A percentile compares a stretch with the other conserved stretches of the same genome.
Evolutionary conservation across 306 rosid species (phyloP).

Genomic region (Trichosanthes cucumerina): DNA sequence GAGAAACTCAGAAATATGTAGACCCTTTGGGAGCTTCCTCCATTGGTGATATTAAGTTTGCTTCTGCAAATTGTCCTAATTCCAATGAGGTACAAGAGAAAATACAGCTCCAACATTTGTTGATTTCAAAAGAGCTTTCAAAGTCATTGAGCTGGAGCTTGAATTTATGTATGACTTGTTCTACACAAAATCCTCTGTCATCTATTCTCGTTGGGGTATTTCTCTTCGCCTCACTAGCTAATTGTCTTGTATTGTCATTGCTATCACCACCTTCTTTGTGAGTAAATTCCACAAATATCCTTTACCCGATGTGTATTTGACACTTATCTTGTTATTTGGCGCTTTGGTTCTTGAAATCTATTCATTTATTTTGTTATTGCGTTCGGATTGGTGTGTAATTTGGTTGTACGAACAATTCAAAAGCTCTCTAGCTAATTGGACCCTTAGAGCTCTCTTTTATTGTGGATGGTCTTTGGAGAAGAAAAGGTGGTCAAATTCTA

Average conservation of each 20-base stretch:
- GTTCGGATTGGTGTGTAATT: conserved; percentile 29
- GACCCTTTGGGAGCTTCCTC: not conserved
- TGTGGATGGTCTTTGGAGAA: not conserved
- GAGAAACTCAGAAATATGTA: not conserved
- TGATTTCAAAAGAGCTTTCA: conserved; percentile 3
- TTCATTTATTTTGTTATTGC: conserved; percentile 10
- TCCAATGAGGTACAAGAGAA: not conserved
- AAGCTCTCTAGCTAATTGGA: not conserved
- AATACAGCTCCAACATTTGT: not conserved
- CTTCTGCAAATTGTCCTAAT: not conserved
- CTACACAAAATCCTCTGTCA: conserved; percentile 27
- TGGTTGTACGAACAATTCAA: no score
- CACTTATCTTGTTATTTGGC: not conserved
- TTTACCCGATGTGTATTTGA: not conserved
- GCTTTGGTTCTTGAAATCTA: conserved; percentile 24
- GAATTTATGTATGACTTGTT: conserved; percentile 31
- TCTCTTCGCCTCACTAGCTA: not conserved
- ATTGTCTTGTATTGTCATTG: not conserved
- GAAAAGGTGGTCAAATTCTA: conserved; percentile 17
- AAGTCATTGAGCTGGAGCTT: conserved; percentile 33
- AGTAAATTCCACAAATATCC: not conserved
- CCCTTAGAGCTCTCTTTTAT: not conserved
- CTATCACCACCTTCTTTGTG: no score
- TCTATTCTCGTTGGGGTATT: conserved; percentile 11
- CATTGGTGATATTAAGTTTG: not conserved